Conservation (phyloP, 345 rosid species). For the Garcia nutans region DNA sequence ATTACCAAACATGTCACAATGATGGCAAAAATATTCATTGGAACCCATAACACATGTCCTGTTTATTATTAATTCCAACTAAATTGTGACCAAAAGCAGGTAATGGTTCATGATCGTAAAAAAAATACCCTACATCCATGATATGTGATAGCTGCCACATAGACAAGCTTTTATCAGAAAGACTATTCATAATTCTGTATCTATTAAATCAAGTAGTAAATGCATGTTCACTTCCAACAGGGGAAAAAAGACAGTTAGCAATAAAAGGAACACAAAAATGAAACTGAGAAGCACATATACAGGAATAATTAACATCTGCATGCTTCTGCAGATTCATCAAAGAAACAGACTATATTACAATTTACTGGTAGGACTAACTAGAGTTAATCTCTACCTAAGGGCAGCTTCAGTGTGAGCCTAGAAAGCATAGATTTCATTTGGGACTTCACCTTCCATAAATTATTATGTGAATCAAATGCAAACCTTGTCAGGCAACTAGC, state of each 20-base stretch:
- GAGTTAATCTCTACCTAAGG: no score
- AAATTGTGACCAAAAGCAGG: conserved; percentile 93
- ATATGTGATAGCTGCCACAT: conserved; percentile 73
- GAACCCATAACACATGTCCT: conserved; percentile 41
- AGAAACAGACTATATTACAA: no score
- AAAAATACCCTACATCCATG: conserved; percentile 74
- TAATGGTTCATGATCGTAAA: conserved; percentile 89
- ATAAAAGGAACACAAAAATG: background rate
- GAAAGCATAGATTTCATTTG: no score
- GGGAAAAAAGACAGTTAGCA: background rate
- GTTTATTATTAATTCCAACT: conserved; percentile 87
- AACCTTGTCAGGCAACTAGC: conserved; percentile 25
- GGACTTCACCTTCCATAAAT: no score
- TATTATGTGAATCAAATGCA: background rate
- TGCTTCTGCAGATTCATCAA: no score
- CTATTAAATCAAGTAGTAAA: conserved; percentile 1
- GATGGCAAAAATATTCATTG: background rate
- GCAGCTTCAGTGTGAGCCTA: no score
- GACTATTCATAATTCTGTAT: conserved; percentile 1
- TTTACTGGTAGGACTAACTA: no score
- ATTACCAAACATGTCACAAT: background rate
- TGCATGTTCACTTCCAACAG: background rate
- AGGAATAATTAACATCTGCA: no score
- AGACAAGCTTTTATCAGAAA: conserved; percentile 21
- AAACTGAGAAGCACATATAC: no score